phyloP scores from a whole-genome alignment of 2,329 filamentous ascomycete genomes.

The Aspergillus sp. region DNA sequence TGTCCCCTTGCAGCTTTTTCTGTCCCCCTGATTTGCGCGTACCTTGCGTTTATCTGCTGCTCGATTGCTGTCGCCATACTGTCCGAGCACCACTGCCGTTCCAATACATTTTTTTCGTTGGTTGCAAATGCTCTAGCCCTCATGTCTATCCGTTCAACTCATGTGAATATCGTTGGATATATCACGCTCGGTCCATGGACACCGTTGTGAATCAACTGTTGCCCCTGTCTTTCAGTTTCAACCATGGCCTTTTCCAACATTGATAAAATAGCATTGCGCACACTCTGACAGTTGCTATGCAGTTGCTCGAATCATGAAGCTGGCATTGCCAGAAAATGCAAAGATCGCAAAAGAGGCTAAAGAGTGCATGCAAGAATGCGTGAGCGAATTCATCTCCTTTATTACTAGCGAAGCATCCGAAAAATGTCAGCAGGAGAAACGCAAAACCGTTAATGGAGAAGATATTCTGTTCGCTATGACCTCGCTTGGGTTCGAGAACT shows the following conservation, averaged over 20 bases:
- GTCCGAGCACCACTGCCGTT: conserved; percentile 26
- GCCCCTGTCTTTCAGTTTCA: not conserved
- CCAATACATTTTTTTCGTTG: conserved; percentile 4
- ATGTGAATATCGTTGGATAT: not conserved
- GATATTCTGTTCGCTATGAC: conserved; percentile 99
- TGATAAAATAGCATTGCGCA: not conserved
- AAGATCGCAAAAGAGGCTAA: conserved; percentile 99
- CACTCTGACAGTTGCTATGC: conserved; percentile 61
- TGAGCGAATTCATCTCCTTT: conserved; percentile 99
- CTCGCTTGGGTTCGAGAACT: conserved; percentile 97
- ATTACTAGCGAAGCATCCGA: conserved; percentile 94
- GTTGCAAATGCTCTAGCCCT: not conserved
- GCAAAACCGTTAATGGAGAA: conserved; percentile 98
- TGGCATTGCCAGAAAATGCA: conserved; percentile 92
- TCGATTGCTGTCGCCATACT: conserved; percentile 31
- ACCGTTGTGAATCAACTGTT: not conserved
- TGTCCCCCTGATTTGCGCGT: conserved; percentile 54
- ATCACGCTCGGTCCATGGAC: not conserved
- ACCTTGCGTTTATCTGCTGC: conserved; percentile 38
- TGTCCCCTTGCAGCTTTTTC: conserved; percentile 37
- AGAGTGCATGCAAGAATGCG: conserved; percentile 99
- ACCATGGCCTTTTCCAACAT: not conserved
- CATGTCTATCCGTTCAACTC: not conserved
- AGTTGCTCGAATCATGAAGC: conserved; percentile 99
- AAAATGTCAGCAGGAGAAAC: conserved; percentile 98